A percentile compares a stretch with the other conserved stretches of the same genome.
Conservation (phyloP, 2,329 filamentous ascomycete genomes). For the Aureobasidium sp. region DNA sequence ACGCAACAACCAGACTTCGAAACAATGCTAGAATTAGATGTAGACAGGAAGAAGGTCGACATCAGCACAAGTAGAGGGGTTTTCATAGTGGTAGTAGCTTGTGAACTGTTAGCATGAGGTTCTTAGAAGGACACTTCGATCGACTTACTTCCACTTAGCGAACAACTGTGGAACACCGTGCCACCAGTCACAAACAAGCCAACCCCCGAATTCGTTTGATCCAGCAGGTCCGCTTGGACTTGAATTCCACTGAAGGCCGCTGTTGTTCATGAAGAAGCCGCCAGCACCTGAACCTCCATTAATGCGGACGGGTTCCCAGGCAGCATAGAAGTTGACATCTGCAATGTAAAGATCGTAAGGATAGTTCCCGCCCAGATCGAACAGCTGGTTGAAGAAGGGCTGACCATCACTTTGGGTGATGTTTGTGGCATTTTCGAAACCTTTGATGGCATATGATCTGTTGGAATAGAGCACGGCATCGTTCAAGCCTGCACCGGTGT, state of each 20-base stretch:
- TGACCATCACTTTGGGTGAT: constrained; percentile 19
- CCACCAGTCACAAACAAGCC: constrained; percentile 28
- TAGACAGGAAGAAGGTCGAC: constrained; percentile 25
- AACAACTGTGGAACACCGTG: constrained; percentile 30
- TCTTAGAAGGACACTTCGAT: background rate
- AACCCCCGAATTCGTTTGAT: constrained; percentile 9
- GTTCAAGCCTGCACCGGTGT: constrained; percentile 22
- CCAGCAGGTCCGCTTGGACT: background rate
- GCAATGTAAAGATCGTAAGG: constrained; percentile 21
- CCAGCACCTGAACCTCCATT: constrained; percentile 21
- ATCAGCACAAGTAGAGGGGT: constrained; percentile 27
- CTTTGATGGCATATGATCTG: constrained; percentile 18
- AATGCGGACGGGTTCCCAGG: constrained; percentile 28
- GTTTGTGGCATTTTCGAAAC: constrained; percentile 25
- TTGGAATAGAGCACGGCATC: constrained; percentile 24
- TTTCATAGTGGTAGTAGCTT: constrained; percentile 1
- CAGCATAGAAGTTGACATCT: constrained; percentile 24
- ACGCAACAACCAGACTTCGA: background rate
- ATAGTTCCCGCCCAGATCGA: constrained; percentile 26
- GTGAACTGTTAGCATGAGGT: background rate
- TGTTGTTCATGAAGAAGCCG: constrained; percentile 28
- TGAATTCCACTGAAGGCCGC: constrained; percentile 27
- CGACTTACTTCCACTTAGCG: constrained; percentile 20
- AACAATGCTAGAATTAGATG: constrained; percentile 9
- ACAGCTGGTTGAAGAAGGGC: constrained; percentile 23